Percentiles rank a stretch among this genome's conserved stretches.
Conservation (phyloP, 257 asterid species). For the Sherardia arvensis region DNA sequence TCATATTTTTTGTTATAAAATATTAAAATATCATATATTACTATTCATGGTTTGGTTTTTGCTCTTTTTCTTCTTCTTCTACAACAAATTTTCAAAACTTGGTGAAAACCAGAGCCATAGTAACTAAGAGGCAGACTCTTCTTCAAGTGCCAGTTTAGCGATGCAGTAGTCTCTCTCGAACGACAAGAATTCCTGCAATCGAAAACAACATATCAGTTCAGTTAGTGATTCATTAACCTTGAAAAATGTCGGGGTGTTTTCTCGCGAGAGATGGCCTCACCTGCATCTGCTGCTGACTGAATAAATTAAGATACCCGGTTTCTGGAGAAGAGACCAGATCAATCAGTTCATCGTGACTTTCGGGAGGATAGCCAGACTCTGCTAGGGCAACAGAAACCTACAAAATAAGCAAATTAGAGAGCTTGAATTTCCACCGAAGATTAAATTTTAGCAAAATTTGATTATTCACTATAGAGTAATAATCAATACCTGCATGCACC, state of each 20-base stretch:
- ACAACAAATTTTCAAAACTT: too few relatives aligned
- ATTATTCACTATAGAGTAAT: not conserved
- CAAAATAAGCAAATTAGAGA: conserved; percentile 8
- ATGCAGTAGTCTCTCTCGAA: conserved; percentile 79
- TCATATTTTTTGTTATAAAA: too few relatives aligned
- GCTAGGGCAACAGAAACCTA: conserved; percentile 78
- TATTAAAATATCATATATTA: too few relatives aligned
- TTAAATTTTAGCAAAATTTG: not conserved
- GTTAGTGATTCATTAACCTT: conserved; percentile 1
- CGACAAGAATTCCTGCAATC: conserved; percentile 65
- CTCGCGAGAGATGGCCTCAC: conserved; percentile 22
- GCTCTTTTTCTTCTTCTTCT: too few relatives aligned
- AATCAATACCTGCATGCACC: conserved; percentile 88
- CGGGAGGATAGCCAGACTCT: conserved; percentile 60
- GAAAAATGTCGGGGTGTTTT: not conserved
- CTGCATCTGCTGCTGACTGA: conserved; percentile 94
- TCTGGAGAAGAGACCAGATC: conserved; percentile 68
- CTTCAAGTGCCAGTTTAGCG: conserved; percentile 47
- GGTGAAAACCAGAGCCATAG: not conserved
- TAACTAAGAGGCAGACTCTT: conserved; percentile 29
- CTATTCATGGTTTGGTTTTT: too few relatives aligned
- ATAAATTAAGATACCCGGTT: conserved; percentile 62
- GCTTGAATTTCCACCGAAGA: not conserved
- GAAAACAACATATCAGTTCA: conserved; percentile 6
- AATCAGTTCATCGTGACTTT: conserved; percentile 60